Evolutionary conservation across 768 basidiomycete genomes (phyloP).

Genomic region (Podaxis sp.): DNA sequence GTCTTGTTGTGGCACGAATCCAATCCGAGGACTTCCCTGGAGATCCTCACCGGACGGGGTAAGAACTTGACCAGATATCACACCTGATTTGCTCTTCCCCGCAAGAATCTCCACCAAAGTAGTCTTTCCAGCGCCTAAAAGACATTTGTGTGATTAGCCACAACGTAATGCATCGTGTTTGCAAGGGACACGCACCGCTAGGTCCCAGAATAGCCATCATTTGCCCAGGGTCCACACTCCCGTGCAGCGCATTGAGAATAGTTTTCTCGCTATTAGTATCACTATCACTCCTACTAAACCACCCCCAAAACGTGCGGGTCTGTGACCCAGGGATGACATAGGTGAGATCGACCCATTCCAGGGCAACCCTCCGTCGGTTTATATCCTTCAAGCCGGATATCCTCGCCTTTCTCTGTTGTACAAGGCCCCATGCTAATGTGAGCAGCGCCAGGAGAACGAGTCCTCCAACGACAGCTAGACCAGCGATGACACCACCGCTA

Average conservation of each 20-base stretch:
- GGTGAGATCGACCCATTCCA: slow-evolving; percentile 68
- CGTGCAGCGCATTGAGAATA: slow-evolving; percentile 69
- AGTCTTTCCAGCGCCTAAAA: slow-evolving; percentile 79
- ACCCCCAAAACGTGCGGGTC: slow-evolving; percentile 12
- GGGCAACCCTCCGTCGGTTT: slow-evolving; percentile 50
- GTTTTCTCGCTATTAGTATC: slow-evolving; percentile 47
- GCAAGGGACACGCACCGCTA: slow-evolving; percentile 52
- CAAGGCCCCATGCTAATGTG: slow-evolving; percentile 61
- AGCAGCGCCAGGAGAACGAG: slow-evolving; percentile 56
- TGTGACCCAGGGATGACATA: slow-evolving; percentile 51
- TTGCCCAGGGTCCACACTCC: slow-evolving; percentile 72
- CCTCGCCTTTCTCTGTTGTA: slow-evolving; percentile 62
- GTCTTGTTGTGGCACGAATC: slow-evolving; percentile 88
- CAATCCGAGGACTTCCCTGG: slow-evolving; percentile 50
- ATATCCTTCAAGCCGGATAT: slow-evolving; percentile 35
- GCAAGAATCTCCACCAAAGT: slow-evolving; percentile 91
- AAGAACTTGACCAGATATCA: slow-evolving; percentile 59
- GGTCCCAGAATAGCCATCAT: slow-evolving; percentile 94
- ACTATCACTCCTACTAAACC: slow-evolving; percentile 16
- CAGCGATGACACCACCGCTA: slow-evolving; percentile 84
- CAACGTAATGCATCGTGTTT: neutral
- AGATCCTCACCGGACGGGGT: slow-evolving; percentile 38
- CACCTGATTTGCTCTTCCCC: slow-evolving; percentile 75
- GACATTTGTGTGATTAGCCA: neutral
- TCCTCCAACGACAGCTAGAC: slow-evolving; percentile 79